Evolutionary conservation across 345 rosid genomes (phyloP).

Genomic region (Gossypium ekmanianum): DNA sequence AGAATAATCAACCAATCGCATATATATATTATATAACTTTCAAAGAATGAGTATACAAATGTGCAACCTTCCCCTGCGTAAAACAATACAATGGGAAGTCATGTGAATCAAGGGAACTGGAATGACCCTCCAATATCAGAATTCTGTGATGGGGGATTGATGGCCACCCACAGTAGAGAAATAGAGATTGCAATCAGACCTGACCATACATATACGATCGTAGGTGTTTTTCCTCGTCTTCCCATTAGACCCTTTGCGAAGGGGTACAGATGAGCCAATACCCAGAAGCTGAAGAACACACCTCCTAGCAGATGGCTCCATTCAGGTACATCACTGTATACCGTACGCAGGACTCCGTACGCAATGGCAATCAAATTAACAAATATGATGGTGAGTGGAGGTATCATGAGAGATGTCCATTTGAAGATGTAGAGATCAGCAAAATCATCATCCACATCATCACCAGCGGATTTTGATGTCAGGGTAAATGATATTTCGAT

Average conservation of each 20-base stretch:
- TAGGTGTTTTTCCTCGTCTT: slow-evolving; percentile 64
- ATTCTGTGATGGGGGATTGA: slow-evolving; percentile 50
- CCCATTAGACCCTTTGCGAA: slow-evolving; percentile 87
- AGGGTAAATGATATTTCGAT: slow-evolving; percentile 73
- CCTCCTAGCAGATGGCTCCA: slow-evolving; percentile 79
- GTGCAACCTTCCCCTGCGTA: background rate
- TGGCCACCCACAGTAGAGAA: slow-evolving; percentile 74
- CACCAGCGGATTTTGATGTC: slow-evolving; percentile 64
- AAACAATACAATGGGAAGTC: background rate
- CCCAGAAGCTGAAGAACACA: slow-evolving; percentile 79
- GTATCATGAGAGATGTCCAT: slow-evolving; percentile 78
- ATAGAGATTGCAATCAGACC: slow-evolving; percentile 68
- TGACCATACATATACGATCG: slow-evolving; percentile 68
- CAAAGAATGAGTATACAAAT: slow-evolving; percentile 13
- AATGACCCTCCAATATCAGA: slow-evolving; percentile 58
- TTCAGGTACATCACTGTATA: slow-evolving; percentile 42
- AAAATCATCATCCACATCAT: slow-evolving; percentile 62
- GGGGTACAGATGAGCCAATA: slow-evolving; percentile 73
- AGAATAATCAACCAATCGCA: background rate
- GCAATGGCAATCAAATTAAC: slow-evolving; percentile 68
- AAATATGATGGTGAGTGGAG: slow-evolving; percentile 68
- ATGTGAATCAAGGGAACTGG: slow-evolving; percentile 34
- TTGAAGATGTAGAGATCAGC: slow-evolving; percentile 69
- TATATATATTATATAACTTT: background rate
- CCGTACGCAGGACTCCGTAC: slow-evolving; percentile 48